Evolutionary conservation across 495 filamentous ascomycete species (phyloP).

Genomic region (Friedmanniomyces endolithicus): DNA sequence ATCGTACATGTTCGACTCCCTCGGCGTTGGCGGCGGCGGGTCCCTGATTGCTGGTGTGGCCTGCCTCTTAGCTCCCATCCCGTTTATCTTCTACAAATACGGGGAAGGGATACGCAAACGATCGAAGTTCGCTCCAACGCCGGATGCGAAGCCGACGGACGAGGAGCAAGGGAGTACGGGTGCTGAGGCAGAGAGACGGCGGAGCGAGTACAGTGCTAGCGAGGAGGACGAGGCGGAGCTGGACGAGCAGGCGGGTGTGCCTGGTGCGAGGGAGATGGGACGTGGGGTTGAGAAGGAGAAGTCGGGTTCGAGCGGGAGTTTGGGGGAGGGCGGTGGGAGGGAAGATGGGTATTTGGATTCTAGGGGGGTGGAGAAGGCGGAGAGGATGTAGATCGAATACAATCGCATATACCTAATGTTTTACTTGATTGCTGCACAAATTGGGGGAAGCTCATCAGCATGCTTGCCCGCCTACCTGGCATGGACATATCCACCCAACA

Average conservation of each 20-base stretch:
- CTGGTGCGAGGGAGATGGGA: conserved; percentile 3
- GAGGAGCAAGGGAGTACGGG: conserved; percentile 6
- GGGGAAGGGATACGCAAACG: conserved; percentile 35
- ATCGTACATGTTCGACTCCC: conserved; percentile 24
- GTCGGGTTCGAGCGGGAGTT: not conserved
- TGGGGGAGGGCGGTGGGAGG: not conserved
- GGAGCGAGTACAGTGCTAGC: not conserved
- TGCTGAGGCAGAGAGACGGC: not conserved
- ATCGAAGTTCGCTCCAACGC: conserved; percentile 31
- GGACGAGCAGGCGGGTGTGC: conserved; percentile 9
- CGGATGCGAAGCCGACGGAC: conserved; percentile 14
- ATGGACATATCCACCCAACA: no score
- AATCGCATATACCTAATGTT: no score
- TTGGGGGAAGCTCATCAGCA: no score
- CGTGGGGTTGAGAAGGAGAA: conserved; percentile 6
- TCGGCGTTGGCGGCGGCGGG: conserved; percentile 39
- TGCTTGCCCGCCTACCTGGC: no score
- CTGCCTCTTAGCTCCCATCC: conserved; percentile 33
- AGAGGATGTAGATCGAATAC: not conserved
- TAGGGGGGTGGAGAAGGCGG: conserved; percentile 9
- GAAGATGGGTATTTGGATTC: conserved; percentile 7
- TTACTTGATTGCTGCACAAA: no score
- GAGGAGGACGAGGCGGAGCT: conserved; percentile 7
- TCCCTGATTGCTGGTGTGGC: conserved; percentile 38
- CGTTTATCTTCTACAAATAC: conserved; percentile 42